Base-by-base conservation (phyloP, 495 filamentous ascomycete species). In the Penicillium coffeae region DNA sequence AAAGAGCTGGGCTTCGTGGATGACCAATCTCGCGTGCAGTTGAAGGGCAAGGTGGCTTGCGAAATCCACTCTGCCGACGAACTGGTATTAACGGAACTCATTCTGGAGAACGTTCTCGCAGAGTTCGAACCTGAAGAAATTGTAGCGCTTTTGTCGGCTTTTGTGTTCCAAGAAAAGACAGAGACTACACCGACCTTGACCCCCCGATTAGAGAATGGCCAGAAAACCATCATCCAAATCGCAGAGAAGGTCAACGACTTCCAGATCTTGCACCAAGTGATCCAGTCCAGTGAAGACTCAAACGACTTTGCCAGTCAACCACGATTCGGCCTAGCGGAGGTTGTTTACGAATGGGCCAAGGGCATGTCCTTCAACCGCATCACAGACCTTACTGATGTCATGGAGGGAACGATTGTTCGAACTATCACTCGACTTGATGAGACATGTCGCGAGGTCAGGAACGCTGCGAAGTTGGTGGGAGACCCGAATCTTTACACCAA, bases 121-220 rank as follows among this genome's bases (percentile, higher is more conserved):
- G 87, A 95, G 51, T 97, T 89, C 65, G 92, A 95, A 52, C 90
- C 93, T 1, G 92, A 94, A 58, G 93, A 98, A 62, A 96, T 98
- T 47, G 93, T 94, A 2, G 92, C 93, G 6, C 77, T 98, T 8
- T 80, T 98, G 2, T 95, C 90, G 0, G 84, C 88, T 2, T 98
- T 98, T 62, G 94, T 98, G n/a, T 98, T 97, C 73, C 88, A 96
- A 62, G 93, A 98, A 55, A 96, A 96, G 72, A 96, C 94, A 0
- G 87, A 93, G 13, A 79, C 79, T 14, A 78, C 80, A 0, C 93
- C 93, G 1, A 91, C 79, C n/a, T 72, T 98, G 47, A 96, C 90
- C 0, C 78, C 85, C 2, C 85, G 79, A 38, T 77, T 98, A 12
- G 87, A 96, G 57, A 83, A 81, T 35, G 94, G 94, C 21, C 87